Evolutionary conservation across 2,329 filamentous ascomycete species (phyloP).

Genomic region (Chlorencoelia australis): DNA sequence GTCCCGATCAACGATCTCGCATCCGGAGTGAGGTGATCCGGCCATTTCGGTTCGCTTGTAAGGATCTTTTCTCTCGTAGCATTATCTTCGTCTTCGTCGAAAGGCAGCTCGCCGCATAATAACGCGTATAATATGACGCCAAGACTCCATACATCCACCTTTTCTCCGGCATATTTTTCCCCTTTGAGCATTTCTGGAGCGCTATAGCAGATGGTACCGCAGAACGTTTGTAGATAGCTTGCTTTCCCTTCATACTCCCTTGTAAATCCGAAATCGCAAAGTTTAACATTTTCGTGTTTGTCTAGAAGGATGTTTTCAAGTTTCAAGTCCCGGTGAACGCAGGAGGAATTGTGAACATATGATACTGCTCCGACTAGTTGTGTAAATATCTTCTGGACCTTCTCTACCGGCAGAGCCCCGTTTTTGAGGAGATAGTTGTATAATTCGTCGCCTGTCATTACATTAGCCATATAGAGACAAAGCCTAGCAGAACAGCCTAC

Average conservation of each 20-base stretch:
- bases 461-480: constrained; percentile 23
- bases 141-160: constrained; percentile 93
- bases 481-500: constrained; percentile 35
- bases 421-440: constrained; percentile 91
- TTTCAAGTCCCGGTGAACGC: constrained; percentile 93
- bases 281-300: constrained; percentile 93
- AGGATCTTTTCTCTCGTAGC: constrained; percentile 79
- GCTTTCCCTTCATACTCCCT: constrained; percentile 92
- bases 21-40: constrained; percentile 66
- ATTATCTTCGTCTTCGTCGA: constrained; percentile 90
- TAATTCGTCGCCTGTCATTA: constrained; percentile 69
- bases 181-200: constrained; percentile 98
- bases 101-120: constrained; percentile 77
- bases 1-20: constrained; percentile 67
- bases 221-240: constrained; percentile 94
- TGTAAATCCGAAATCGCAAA: constrained; percentile 97
- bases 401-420: constrained; percentile 71
- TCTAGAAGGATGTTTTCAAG: constrained; percentile 94
- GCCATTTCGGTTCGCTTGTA: constrained; percentile 75
- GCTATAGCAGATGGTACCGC: constrained; percentile 94
- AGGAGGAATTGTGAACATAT: constrained; percentile 91
- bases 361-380: constrained; percentile 90
- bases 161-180: constrained; percentile 95
- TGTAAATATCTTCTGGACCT: constrained; percentile 91
- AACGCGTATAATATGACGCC: constrained; percentile 79